These are phyloP conservation scores for Schizopora paradoxa DNA, from an alignment of 1,284 basidiomycete species.

Conservation along the genomic window DNA sequence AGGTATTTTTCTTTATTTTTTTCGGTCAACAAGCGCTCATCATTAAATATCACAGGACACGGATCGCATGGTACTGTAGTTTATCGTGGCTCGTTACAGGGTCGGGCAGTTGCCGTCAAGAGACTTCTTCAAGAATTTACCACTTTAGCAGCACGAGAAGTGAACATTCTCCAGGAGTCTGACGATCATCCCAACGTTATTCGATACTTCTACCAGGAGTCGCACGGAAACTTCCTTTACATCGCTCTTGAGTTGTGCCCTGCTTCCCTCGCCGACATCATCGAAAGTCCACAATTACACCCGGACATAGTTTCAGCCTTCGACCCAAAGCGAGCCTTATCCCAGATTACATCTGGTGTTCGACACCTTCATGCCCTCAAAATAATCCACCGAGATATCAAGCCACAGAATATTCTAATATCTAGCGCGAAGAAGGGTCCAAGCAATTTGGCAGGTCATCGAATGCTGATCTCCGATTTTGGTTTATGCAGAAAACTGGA, in stretches of 20 bases:
- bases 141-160: conserved; percentile 91
- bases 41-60: conserved; percentile 57
- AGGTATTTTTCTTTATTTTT: conserved; percentile 42
- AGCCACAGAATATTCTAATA: conserved; percentile 97
- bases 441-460: conserved; percentile 48
- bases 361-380: conserved; percentile 92
- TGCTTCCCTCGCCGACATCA: conserved; percentile 87
- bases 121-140: conserved; percentile 94
- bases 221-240: conserved; percentile 89
- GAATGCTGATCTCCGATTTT: conserved; percentile 95
- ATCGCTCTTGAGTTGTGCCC: conserved; percentile 97
- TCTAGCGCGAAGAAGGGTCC: conserved; percentile 59
- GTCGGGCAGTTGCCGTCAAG: conserved; percentile 95
- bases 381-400: conserved; percentile 97
- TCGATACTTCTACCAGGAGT: conserved; percentile 96
- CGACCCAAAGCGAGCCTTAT: conserved; percentile 84
- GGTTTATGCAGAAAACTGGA: conserved; percentile 91
- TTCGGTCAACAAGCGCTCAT: conserved; percentile 2
- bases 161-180: conserved; percentile 89
- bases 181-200: conserved; percentile 99
- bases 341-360: conserved; percentile 84
- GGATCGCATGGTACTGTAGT: conserved; percentile 97
- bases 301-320: conserved; percentile 64
- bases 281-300: conserved; percentile 78
- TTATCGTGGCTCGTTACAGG: conserved; percentile 90